Base-by-base conservation (phyloP, 1,284 basidiomycete genomes). In the Rhodotorula sp. region DNA sequence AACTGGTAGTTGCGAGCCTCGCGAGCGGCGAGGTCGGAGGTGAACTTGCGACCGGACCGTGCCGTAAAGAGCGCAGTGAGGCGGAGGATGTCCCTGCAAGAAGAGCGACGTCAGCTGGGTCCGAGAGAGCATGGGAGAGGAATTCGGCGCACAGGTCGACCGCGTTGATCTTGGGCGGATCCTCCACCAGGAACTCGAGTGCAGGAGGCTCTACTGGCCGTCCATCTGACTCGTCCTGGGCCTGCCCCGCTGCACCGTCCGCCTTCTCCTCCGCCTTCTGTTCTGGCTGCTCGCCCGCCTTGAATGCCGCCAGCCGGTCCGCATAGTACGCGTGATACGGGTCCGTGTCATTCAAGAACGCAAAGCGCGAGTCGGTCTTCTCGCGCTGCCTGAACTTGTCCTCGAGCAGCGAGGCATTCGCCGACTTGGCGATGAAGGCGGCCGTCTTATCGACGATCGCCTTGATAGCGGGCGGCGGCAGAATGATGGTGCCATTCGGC, bases 1-100 rank as follows among this genome's bases (percentile, higher is more conserved):
- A 99, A 99, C 78, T 99, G 95, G 79, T 92, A 96, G 81, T 98
- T 99, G 48, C 91, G 87, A 24, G 90, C 90, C 82, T 99, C 96
- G 60, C 89, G 86, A n/a, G 87, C 84, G 8, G 92, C 91, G 34
- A 99, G 87, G 13, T 89, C 85, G 9, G 88, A 86, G 20, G 97
- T 87, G 83, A 99, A 99, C 30, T 85, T 84, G 36, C 90, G 88
- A 4, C 96, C 96, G 64, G 93, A 87, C 29, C 90, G 89, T 36
- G 96, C 96, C 32, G 94, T 94, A 82, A 96, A 97, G 34, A 99
- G 85, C 11, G 96, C 96, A 2, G 96, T 98, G 59, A 98, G 84
- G 48, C 81, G 80, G 54, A 83, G 74, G 55, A 83, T 79, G 63
- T 83, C 82, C 36, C 78, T 78, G 70, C 30, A 15, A 67, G 47